Percentiles rank a stretch among this genome's conserved stretches.
Evolutionary conservation across 2,329 filamentous ascomycete genomes (phyloP).

Genomic region (Dendryphion nanum): DNA sequence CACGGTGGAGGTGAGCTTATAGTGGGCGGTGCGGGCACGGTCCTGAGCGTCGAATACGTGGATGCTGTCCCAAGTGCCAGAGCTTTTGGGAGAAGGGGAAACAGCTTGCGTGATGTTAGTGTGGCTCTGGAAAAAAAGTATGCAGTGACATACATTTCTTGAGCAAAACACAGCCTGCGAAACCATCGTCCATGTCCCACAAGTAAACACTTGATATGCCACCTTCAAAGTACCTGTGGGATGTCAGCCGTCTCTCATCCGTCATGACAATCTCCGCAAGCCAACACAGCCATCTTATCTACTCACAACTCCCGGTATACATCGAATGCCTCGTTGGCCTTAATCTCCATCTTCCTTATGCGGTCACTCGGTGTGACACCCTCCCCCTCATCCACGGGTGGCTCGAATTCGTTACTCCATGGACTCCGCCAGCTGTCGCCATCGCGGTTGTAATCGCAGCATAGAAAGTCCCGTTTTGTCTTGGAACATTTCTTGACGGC

Average conservation of each 20-base stretch:
- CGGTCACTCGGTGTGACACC: slow-evolving; percentile 86
- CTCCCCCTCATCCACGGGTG: slow-evolving; percentile 73
- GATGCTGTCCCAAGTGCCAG: slow-evolving; percentile 95
- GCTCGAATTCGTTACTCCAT: slow-evolving; percentile 99
- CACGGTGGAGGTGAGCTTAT: slow-evolving; percentile 96
- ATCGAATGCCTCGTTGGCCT: slow-evolving; percentile 94
- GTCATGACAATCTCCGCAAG: neutral
- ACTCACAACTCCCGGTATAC: slow-evolving; percentile 83
- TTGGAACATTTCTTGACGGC: slow-evolving; percentile 81
- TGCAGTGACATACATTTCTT: slow-evolving; percentile 74
- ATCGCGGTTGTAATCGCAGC: slow-evolving; percentile 99
- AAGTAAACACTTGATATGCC: slow-evolving; percentile 96
- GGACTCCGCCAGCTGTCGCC: slow-evolving; percentile 96
- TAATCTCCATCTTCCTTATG: slow-evolving; percentile 89
- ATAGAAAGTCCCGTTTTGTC: slow-evolving; percentile 89
- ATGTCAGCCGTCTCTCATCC: slow-evolving; percentile 17
- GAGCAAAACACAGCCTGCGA: slow-evolving; percentile 89
- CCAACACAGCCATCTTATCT: neutral
- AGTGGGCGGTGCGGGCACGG: slow-evolving; percentile 86
- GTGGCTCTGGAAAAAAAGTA: neutral
- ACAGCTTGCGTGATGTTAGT: slow-evolving; percentile 54
- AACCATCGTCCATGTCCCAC: slow-evolving; percentile 97
- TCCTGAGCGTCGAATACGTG: slow-evolving; percentile 98
- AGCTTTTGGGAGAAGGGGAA: slow-evolving; percentile 62
- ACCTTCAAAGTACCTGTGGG: slow-evolving; percentile 78